Evolutionary conservation across 2,329 filamentous ascomycete species (phyloP), one percentile per base, ranked within the genome.

Genomic region (Colletotrichum sp.): DNA sequence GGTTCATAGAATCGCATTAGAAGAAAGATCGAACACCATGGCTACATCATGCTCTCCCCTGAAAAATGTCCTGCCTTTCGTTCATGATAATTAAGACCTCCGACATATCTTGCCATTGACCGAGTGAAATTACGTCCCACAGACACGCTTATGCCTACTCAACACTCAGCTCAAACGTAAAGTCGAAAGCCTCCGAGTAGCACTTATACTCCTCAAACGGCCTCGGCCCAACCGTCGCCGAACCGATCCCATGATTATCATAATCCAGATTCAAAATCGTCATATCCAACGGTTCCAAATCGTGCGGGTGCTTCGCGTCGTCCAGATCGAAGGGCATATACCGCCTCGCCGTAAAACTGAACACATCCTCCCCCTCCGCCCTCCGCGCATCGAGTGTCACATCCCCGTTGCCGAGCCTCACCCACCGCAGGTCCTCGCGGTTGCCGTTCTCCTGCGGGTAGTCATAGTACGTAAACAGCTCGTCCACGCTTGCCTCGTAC

Each of bases 371-470:
- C 44, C 44, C 44, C 21, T 71, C 68, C 5, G 65, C 21, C n/a
- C 77, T 36, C 12, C 67, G 49, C 18, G 68, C 65, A n/a, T 78
- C 74, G n/a, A 78, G 57, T 21, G 69, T 76, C 12, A 66, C 76
- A 15, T 72, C 71, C 2, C 34, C 52, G 10, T 36, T 80, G 49
- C 63, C 75, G 26, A 79, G 18, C 9, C 82, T 80, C 16, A 90
- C 79, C 87, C 88, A 90, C 8, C 87, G 84, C 2, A 85, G 86
- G 63, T 90, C 88, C 4, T 85, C 88, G 7, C 87, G 84, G 78
- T 91, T 91, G 2, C 88, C 87, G 72, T 86, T 88, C 76, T 91
- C 89, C 78, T 91, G 89, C 0, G 89, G 90, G 44, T 87, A 88
- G 30, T 91, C 90, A 72, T 90, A 90, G 15, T 83, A 81, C 3